A percentile compares a stretch with the other conserved stretches of the same genome.
Conservation (phyloP, 23 red algal genomes). For the Porphyridium purpureum region DNA sequence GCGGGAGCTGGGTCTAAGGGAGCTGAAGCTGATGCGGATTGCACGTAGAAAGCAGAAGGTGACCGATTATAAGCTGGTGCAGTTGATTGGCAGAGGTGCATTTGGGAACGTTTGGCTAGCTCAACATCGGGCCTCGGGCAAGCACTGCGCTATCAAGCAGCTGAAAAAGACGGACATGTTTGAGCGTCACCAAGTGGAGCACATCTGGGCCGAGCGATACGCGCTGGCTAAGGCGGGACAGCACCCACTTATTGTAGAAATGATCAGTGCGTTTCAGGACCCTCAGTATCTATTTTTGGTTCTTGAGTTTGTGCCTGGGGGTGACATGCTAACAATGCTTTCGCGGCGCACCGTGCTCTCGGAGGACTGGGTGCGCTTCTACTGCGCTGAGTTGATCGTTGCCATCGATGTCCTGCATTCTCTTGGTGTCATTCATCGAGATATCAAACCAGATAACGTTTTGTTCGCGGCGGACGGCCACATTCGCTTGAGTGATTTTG, state of each 20-base stretch:
- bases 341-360: conserved; percentile 50
- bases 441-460: conserved; percentile 98
- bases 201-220: conserved; percentile 82
- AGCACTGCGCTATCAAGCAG: conserved; percentile 82
- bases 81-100: conserved; percentile 72
- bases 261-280: conserved; percentile 86
- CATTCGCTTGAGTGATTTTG: conserved; percentile 87
- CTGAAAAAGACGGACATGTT: conserved; percentile 74
- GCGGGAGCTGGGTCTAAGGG: too few relatives aligned
- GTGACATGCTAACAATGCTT: conserved; percentile 91
- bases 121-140: conserved; percentile 27
- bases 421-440: conserved; percentile 83
- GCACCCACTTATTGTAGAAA: conserved; percentile 49
- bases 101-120: conserved; percentile 90
- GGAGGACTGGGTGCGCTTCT: conserved; percentile 72
- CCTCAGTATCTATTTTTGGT: conserved; percentile 59
- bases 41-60: too few relatives aligned
- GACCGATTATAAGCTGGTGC: conserved; percentile 46
- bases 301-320: conserved; percentile 84
- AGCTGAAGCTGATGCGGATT: too few relatives aligned
- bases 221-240: conserved; percentile 57
- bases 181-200: conserved; percentile 46
- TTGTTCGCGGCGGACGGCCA: conserved; percentile 71
- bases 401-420: conserved; percentile 80
- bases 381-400: conserved; percentile 73